phyloP scores from a whole-genome alignment of 2,329 filamentous ascomycete genomes.

The Ophiostoma ips region DNA sequence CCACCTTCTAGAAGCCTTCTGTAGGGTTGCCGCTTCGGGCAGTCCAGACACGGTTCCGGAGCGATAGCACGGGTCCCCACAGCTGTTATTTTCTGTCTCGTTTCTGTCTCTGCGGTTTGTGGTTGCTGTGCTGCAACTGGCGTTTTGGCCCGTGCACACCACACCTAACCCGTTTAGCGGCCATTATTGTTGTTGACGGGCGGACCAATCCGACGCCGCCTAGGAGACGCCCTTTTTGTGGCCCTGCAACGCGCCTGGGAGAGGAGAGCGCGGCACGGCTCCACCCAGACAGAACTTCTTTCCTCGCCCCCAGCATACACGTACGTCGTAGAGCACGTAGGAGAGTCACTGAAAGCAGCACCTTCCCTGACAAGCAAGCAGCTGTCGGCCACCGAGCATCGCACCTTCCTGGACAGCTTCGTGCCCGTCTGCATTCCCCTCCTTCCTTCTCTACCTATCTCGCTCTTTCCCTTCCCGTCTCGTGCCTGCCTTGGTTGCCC shows the following conservation, averaged over 20 bases:
- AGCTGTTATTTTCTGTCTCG: constrained; percentile 5
- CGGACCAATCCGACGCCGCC: constrained; percentile 14
- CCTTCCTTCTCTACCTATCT: neutral
- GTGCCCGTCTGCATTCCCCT: neutral
- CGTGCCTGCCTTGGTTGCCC: neutral
- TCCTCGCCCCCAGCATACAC: too few relatives aligned
- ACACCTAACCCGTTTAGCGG: constrained; percentile 13
- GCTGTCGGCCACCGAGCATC: neutral
- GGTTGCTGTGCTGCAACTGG: constrained; percentile 14
- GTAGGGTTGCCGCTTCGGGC: constrained; percentile 9
- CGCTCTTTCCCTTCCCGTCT: neutral
- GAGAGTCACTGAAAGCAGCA: neutral
- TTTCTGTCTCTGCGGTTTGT: constrained; percentile 1
- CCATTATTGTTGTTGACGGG: constrained; percentile 15
- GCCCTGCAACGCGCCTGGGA: neutral
- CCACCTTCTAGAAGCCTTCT: constrained; percentile 12
- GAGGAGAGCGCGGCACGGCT: neutral
- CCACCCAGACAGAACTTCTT: neutral
- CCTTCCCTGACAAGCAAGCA: neutral
- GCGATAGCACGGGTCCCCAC: neutral
- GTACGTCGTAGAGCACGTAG: too few relatives aligned
- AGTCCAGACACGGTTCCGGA: neutral
- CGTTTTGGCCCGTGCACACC: constrained; percentile 14
- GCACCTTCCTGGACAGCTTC: neutral
- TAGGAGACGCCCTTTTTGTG: constrained; percentile 11